Conservation (phyloP, 2,329 filamentous ascomycete species). For the Fusarium lyarnte region DNA sequence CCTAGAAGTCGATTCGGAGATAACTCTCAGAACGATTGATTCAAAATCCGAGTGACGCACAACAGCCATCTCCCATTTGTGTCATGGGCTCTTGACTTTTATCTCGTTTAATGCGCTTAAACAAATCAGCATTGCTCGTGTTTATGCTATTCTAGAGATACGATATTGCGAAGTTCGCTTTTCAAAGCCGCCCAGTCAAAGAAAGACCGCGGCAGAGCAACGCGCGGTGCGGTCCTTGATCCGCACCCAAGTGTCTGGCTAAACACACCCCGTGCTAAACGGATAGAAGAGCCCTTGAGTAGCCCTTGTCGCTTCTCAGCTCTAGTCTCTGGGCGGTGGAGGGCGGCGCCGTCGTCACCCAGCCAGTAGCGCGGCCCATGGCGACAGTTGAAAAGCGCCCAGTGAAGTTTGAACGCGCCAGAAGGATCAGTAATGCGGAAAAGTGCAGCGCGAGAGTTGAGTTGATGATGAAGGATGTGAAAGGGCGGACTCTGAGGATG, state of each 20-base stretch:
- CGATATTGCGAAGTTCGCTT: slow-evolving; percentile 5
- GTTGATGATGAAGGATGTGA: background rate
- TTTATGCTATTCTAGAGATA: background rate
- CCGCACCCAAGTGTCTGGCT: slow-evolving; percentile 10
- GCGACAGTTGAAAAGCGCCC: slow-evolving; percentile 25
- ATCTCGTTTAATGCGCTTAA: background rate
- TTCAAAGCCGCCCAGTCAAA: slow-evolving; percentile 11
- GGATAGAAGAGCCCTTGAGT: background rate
- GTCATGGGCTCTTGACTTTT: background rate
- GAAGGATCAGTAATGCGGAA: slow-evolving; percentile 21
- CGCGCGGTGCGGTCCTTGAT: slow-evolving; percentile 14
- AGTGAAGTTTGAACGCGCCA: slow-evolving; percentile 28
- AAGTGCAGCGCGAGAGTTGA: background rate
- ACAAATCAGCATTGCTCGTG: background rate
- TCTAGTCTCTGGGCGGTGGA: slow-evolving; percentile 29
- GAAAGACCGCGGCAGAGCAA: slow-evolving; percentile 32
- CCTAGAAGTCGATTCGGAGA: background rate
- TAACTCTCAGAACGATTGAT: background rate
- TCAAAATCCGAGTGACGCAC: background rate
- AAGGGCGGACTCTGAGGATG: background rate
- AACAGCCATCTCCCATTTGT: background rate
- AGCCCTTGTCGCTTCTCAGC: slow-evolving; percentile 25
- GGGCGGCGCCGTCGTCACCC: slow-evolving; percentile 21
- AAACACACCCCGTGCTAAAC: slow-evolving; percentile 7
- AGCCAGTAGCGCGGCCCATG: slow-evolving; percentile 29